Evolutionary conservation across 2,329 filamentous ascomycete species (phyloP), one percentile per base, ranked within the genome.

Genomic region (Aspergillus versicolor): DNA sequence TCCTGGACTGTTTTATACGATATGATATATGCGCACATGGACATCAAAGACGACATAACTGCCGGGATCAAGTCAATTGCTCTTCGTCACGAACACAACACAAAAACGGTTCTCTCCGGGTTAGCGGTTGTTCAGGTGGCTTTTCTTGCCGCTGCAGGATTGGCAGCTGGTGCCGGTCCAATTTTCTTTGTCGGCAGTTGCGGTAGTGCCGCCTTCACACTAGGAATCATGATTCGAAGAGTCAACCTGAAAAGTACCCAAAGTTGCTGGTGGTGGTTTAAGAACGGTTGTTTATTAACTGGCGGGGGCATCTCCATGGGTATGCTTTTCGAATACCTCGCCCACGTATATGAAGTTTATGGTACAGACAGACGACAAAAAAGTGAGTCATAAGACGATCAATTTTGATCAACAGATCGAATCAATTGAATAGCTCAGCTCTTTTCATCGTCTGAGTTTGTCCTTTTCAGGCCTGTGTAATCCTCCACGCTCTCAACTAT

Each of bases 401-500:
- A 17, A 40, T 21, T 9, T 53, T 17, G 32, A 13, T 42, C 27
- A 21, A 19, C 40, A 32, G 27, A 38, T 37, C 22, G 32, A 40
- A 13, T 22, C 9, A 15, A 47, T 52, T 52, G 42, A 55, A 32
- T 15, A 30, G 17, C 15, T 54, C 40, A 55, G n/a, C 19, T 40
- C 13, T 48, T 11, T 42, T 30, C 19, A n/a, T 7, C 37, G 17
- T n/a, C 45, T 21, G 17, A 11, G 32, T 11, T 19, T 44, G 27
- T 21, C 17, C 30, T 48, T 11, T 41, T 47, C 17, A 63, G 17
- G 34, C 59, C 59, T 37, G 70, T 57, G 24, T 67, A 59, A 27
- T 80, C 70, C 69, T 89, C 84, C 51, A 92, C 82, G 1, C 83
- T 77, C 9, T 71, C 70, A 9, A 94, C 90, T 70, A 96, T 89